Base-by-base conservation (phyloP, 2,329 filamentous ascomycete species). In the Colletotrichum endophyticum region DNA sequence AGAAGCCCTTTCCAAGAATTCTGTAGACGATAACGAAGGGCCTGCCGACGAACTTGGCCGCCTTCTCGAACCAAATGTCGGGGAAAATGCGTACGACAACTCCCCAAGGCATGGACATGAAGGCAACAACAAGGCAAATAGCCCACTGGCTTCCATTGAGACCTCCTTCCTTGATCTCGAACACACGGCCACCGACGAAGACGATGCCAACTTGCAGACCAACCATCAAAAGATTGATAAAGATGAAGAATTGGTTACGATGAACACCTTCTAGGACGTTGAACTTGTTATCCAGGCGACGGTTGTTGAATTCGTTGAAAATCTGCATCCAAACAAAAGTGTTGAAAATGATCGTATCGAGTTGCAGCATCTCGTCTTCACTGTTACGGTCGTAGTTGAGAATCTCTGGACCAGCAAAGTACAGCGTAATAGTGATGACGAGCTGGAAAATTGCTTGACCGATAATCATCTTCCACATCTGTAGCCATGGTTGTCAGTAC, bases 11-110 rank as follows among this genome's bases (percentile, higher is more conserved):
- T 8, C 30, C 63, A 9, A 63, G 56, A 12, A 70, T 28, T 15
- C 57, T 28, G 28, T 76, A 70, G 2, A 73, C 97, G 27, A 92
- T 96, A 79, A 99, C 97, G 2, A 99, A 97, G n/a, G 97, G 97
- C 4, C 99, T 99, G 88, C 97, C 97, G n/a, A 98, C 96, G 86
- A 97, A 99, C 78, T 99, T 99, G 96, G 99, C 97, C 80, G 99
- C 99, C 82, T 99, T 99, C 90, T 99, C 96, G 61, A 86, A 86
- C 82, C 82, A 83, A 5, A 74, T 73, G 78, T 91, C 90, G 3
- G 90, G 90, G 72, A 91, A 87, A 4, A 88, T 81, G 12, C 90
- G 84, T 66, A 91, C 84, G 44, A 87, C 80, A 32, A 88, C 80
- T 30, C 87, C 90, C 84, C 88, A 87, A 1, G 89, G 89, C 11